Percentiles rank a stretch among this genome's conserved stretches.
phyloP scores from a whole-genome alignment of 345 rosid species.

The Carallia brachiata region DNA sequence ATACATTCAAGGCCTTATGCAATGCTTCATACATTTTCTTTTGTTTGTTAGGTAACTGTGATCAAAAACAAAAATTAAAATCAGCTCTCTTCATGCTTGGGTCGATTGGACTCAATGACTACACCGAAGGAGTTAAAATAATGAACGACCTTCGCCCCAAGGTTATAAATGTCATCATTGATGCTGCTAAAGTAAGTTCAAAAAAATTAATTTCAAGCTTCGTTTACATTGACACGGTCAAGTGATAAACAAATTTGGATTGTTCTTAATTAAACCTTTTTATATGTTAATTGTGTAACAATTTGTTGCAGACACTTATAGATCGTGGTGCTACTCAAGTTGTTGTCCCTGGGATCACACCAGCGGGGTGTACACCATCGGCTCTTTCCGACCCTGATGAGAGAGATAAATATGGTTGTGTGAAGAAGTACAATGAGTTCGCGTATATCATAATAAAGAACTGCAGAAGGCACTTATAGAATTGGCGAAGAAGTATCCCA shows the following conservation, averaged over 20 bases:
- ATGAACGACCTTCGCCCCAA: background rate
- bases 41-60: background rate
- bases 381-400: background rate
- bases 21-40: background rate
- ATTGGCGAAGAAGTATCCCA: background rate
- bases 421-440: background rate
- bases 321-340: background rate
- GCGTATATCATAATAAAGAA: background rate
- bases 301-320: background rate
- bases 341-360: conserved; percentile 8
- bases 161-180: background rate
- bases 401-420: background rate
- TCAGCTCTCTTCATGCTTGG: conserved; percentile 12
- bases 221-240: no score
- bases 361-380: background rate
- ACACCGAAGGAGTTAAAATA: background rate
- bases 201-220: background rate
- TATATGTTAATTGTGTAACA: no score
- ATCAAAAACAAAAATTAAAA: background rate
- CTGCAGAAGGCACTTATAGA: background rate
- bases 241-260: no score
- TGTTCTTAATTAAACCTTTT: no score
- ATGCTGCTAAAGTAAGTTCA: background rate
- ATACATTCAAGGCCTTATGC: no score
- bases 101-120: conserved; percentile 1